Percentiles rank a stretch among this genome's conserved stretches.
Evolutionary conservation across 345 rosid species (phyloP).

Genomic region (Populus ilicifolia): DNA sequence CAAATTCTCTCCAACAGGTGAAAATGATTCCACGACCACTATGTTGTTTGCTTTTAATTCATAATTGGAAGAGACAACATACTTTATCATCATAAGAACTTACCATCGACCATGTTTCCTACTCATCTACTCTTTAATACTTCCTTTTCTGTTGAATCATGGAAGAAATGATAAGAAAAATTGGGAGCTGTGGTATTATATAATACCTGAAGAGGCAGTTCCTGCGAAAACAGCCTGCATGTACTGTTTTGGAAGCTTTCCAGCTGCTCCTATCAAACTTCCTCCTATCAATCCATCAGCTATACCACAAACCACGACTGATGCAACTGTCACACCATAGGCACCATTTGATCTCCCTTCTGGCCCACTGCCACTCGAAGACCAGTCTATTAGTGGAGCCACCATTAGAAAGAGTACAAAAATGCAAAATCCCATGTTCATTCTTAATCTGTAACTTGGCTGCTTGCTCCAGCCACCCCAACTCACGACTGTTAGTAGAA

Average conservation of each 20-base stretch:
- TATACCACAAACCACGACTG: slow-evolving; percentile 71
- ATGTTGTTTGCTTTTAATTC: not conserved
- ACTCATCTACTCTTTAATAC: no score
- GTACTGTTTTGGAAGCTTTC: slow-evolving; percentile 77
- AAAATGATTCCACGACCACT: not conserved
- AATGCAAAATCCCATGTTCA: slow-evolving; percentile 81
- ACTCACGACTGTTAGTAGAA: slow-evolving; percentile 55
- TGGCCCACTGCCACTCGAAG: slow-evolving; percentile 25
- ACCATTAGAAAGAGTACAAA: slow-evolving; percentile 66
- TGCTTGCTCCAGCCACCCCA: slow-evolving; percentile 56
- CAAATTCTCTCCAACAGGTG: not conserved
- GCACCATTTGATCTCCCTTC: slow-evolving; percentile 31
- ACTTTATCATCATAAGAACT: not conserved
- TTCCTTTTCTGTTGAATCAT: not conserved
- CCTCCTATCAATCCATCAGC: slow-evolving; percentile 90
- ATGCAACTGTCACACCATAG: slow-evolving; percentile 49
- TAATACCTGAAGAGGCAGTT: slow-evolving; percentile 87
- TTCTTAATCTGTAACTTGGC: slow-evolving; percentile 50
- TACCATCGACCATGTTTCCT: not conserved
- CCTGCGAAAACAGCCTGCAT: slow-evolving; percentile 98
- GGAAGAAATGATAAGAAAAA: not conserved
- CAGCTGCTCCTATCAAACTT: slow-evolving; percentile 81
- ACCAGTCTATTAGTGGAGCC: slow-evolving; percentile 66
- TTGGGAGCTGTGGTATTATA: not conserved
- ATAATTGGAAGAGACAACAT: not conserved